Percentiles rank a stretch among this genome's conserved stretches.
Conservation (phyloP, 2,329 filamentous ascomycete species). For the Calonectria pteridis region DNA sequence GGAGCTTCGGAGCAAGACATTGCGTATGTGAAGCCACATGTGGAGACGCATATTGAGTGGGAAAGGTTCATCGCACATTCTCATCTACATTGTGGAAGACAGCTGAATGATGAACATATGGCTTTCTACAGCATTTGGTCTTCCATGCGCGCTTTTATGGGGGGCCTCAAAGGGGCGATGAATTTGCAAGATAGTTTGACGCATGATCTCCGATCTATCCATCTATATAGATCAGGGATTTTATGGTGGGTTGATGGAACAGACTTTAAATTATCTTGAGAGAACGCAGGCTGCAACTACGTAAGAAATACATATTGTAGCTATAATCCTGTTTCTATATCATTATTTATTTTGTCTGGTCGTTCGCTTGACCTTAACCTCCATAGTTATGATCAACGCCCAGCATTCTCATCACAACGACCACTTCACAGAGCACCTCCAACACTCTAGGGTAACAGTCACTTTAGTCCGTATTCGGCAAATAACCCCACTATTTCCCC, state of each 20-base stretch:
- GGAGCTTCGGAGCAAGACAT: not conserved
- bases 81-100: not conserved
- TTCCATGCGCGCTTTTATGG: not conserved
- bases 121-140: not conserved
- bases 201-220: not conserved
- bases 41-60: not conserved
- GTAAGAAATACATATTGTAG: not conserved
- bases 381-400: too few relatives aligned
- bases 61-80: not conserved
- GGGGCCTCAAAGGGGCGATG: not conserved
- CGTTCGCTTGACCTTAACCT: not conserved
- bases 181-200: not conserved
- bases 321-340: too few relatives aligned
- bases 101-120: not conserved
- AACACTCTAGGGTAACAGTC: too few relatives aligned
- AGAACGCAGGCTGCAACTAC: not conserved
- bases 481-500: too few relatives aligned
- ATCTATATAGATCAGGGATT: not conserved
- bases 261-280: not conserved
- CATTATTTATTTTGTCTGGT: not conserved
- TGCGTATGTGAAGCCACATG: not conserved
- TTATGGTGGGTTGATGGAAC: not conserved
- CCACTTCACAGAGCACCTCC: too few relatives aligned
- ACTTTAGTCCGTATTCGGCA: too few relatives aligned
- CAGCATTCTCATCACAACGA: too few relatives aligned